Percentiles rank a stretch among this genome's conserved stretches.
Evolutionary conservation across 306 rosid genomes (phyloP).

Genomic region (Macrotyloma uniflorum): DNA sequence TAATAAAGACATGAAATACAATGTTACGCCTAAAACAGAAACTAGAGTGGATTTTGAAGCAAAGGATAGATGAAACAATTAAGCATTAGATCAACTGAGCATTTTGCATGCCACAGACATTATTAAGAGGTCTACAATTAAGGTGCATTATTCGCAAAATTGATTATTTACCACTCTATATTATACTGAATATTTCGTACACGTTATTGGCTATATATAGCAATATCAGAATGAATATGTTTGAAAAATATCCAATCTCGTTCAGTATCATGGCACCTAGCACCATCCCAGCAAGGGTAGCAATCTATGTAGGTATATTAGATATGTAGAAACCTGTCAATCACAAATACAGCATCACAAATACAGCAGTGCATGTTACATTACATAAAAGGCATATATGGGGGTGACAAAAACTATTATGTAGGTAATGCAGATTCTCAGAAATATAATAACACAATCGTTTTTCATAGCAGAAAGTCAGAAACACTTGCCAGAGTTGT

Average conservation of each 20-base stretch:
- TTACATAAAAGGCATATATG: background rate
- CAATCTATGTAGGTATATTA: slow-evolving; percentile 27
- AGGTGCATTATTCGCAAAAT: slow-evolving; percentile 24
- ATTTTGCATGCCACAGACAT: slow-evolving; percentile 18
- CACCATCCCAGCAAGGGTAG: slow-evolving; percentile 30
- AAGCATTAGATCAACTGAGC: background rate
- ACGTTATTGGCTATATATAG: slow-evolving; percentile 13
- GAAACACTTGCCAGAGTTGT: slow-evolving; percentile 37
- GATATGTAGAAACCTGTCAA: slow-evolving; percentile 36
- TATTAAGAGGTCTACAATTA: slow-evolving; percentile 10
- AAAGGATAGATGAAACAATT: background rate
- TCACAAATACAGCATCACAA: background rate
- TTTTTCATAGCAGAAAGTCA: slow-evolving; percentile 1
- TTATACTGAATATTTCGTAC: background rate
- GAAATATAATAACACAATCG: background rate
- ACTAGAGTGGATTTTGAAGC: background rate
- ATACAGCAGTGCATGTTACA: too few species aligned
- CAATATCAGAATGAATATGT: slow-evolving; percentile 30
- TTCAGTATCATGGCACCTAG: slow-evolving; percentile 24
- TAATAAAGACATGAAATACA: background rate
- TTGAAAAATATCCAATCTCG: slow-evolving; percentile 13
- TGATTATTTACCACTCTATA: slow-evolving; percentile 18
- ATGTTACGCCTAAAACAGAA: background rate
- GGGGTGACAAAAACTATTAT: background rate
- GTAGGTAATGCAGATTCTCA: background rate